A percentile compares a stretch with the other conserved stretches of the same genome.
Evolutionary conservation across 2,329 filamentous ascomycete genomes (phyloP).

Genomic region (Raffaelea albimanens): DNA sequence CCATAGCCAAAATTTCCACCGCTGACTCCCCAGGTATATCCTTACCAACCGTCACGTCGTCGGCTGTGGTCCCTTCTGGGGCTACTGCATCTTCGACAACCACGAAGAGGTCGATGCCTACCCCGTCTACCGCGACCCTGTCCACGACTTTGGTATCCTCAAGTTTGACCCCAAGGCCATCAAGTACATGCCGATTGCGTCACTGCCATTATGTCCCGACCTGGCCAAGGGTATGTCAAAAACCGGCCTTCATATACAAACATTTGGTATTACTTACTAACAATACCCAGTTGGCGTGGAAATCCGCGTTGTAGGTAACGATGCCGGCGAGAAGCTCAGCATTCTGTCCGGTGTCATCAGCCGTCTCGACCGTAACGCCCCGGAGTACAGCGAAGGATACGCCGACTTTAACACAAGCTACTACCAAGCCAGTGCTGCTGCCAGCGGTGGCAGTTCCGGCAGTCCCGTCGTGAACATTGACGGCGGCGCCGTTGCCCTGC

Average conservation of each 20-base stretch:
- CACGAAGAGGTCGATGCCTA: slow-evolving; percentile 94
- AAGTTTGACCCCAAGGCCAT: slow-evolving; percentile 93
- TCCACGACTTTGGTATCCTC: slow-evolving; percentile 96
- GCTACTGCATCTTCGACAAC: slow-evolving; percentile 97
- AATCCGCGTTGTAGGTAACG: slow-evolving; percentile 95
- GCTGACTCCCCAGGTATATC: slow-evolving; percentile 48
- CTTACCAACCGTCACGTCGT: slow-evolving; percentile 90
- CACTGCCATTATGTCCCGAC: slow-evolving; percentile 73
- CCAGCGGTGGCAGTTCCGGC: slow-evolving; percentile 94
- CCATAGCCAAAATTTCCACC: no score
- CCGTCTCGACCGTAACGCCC: slow-evolving; percentile 88
- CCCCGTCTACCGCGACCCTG: slow-evolving; percentile 93
- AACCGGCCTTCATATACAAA: background rate
- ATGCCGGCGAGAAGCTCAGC: slow-evolving; percentile 96
- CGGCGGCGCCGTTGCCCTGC: slow-evolving; percentile 81
- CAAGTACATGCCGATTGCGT: slow-evolving; percentile 89
- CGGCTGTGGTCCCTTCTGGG: slow-evolving; percentile 92
- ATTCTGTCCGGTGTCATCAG: slow-evolving; percentile 97
- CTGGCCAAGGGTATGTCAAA: slow-evolving; percentile 54
- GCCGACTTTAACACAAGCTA: slow-evolving; percentile 96
- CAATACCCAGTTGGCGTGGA: slow-evolving; percentile 65
- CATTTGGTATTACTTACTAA: background rate
- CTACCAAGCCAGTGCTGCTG: slow-evolving; percentile 94
- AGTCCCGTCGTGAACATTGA: slow-evolving; percentile 96
- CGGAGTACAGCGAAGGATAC: slow-evolving; percentile 95